Base-by-base conservation (phyloP, 768 basidiomycete genomes). In the Podaxis sp. region DNA sequence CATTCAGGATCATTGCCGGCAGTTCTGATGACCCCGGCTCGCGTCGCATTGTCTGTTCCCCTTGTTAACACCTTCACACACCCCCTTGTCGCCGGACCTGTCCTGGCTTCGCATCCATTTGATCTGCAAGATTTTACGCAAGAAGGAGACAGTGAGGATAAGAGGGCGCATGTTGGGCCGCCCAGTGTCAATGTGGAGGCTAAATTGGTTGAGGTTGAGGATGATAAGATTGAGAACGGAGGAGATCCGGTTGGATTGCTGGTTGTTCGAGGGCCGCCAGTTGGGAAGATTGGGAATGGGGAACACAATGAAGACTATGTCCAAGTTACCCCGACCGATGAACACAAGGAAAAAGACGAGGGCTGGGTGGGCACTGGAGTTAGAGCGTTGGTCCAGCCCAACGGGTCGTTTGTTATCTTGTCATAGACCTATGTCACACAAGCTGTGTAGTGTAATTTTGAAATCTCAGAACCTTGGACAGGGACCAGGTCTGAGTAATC, bases 131-230 rank as follows among this genome's bases (percentile, higher is more conserved):
- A 86, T 10, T 84, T 93, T 70, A 78, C 82, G 2, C 65, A 71
- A 4, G 59, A 62, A 3, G 62, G 68, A 1, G 68, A 69, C 0
- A 71, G 71, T n/a, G 70, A 71, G 18, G 65, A 71, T 4, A 61
- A 65, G 5, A 72, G 74, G 38, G 79, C 80, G 3, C 81, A 81
- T 66, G 82, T 84, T 11, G 95, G 94, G 3, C 87, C 93, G 2
- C 95, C 95, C 2, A 82, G 86, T n/a, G 79, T 87, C 57, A 95
- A 95, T 67, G 77, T 94, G 0, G 95, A 97, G 71, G 86, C 83
- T 4, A 89, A 93, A 69, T 78, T 98, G n/a, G 68, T 80, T 0
- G 86, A 80, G 0, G 82, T 91, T 9, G 77, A 87, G 46, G 91
- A 95, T 57, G 77, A 76, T 1, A 71, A 72, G 9, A 76, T 92